Conservation (phyloP, 441 rosid species). For the Lepidium campestre region DNA sequence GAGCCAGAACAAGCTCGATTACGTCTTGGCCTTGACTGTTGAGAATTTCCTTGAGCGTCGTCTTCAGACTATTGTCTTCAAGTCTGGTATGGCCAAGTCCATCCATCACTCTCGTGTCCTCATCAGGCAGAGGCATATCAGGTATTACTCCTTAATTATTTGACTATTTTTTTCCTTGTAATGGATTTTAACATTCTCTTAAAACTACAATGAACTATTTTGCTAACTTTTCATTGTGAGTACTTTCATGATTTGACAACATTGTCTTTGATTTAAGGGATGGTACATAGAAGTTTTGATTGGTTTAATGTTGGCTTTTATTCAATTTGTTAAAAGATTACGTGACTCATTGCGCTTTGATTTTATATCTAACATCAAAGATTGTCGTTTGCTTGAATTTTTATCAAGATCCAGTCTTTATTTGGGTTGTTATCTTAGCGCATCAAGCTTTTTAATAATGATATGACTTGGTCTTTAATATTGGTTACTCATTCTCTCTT, state of each 20-base stretch:
- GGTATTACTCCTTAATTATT: constrained; percentile 25
- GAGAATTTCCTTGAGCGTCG: constrained; percentile 85
- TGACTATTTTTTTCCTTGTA: not conserved
- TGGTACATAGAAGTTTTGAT: not conserved
- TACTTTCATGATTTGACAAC: not conserved
- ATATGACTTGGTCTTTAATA: not conserved
- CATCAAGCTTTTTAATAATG: not conserved
- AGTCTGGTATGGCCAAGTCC: constrained; percentile 88
- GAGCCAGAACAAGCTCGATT: constrained; percentile 87
- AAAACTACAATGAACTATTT: not conserved
- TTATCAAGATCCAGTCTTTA: not conserved
- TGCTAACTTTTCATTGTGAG: not conserved
- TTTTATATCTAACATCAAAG: too few relatives aligned
- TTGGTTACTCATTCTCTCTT: not conserved
- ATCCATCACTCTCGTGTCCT: constrained; percentile 88
- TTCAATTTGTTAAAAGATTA: too few relatives aligned
- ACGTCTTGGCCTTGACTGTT: constrained; percentile 76
- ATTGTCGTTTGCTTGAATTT: too few relatives aligned
- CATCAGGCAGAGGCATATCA: constrained; percentile 84
- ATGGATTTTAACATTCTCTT: too few relatives aligned
- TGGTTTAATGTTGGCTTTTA: not conserved
- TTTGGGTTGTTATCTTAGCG: not conserved
- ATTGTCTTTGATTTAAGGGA: not conserved
- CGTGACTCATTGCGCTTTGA: not conserved
- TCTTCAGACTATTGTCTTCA: constrained; percentile 73